A percentile compares a stretch with the other conserved stretches of the same genome.
These are phyloP conservation scores for Leccinum sublutescens DNA, from an alignment of 768 basidiomycete species.

Conservation along the genomic window DNA sequence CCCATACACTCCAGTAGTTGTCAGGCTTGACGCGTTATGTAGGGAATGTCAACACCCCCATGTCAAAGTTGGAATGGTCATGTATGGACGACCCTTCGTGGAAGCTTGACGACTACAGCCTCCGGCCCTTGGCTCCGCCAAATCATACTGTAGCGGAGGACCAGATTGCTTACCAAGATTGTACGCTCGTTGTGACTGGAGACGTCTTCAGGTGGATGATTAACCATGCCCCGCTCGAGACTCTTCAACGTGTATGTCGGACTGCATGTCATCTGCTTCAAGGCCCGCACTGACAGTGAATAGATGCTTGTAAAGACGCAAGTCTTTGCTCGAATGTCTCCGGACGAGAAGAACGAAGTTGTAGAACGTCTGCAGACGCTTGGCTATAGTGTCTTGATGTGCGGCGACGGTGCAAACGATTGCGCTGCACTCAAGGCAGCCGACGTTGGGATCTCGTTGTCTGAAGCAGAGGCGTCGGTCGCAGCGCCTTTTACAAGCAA, in stretches of 20 bases:
- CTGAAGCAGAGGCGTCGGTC: constrained; percentile 97
- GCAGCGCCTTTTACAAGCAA: constrained; percentile 96
- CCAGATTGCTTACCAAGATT: constrained; percentile 80
- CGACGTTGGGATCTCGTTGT: constrained; percentile 94
- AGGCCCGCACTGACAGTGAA: constrained; percentile 1
- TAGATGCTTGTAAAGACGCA: constrained; percentile 98
- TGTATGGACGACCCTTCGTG: constrained; percentile 85
- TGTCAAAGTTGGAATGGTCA: constrained; percentile 80
- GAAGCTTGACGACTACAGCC: constrained; percentile 85
- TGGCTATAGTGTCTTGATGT: constrained; percentile 97
- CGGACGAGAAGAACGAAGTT: constrained; percentile 98
- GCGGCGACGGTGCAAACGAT: constrained; percentile 98
- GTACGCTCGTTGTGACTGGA: constrained; percentile 87
- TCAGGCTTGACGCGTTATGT: constrained; percentile 3
- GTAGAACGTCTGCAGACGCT: constrained; percentile 91
- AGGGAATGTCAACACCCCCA: constrained; percentile 54
- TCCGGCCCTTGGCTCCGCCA: constrained; percentile 77
- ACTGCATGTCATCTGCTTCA: neutral
- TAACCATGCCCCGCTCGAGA: constrained; percentile 90
- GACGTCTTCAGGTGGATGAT: constrained; percentile 99
- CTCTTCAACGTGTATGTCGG: constrained; percentile 73
- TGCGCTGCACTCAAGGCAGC: constrained; percentile 98
- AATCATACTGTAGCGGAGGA: constrained; percentile 69
- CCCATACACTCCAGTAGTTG: neutral
- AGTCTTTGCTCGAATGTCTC: constrained; percentile 98